These are phyloP conservation scores for Rhodotorula paludigena DNA, from an alignment of 768 basidiomycete genomes.

Conservation along the genomic window DNA sequence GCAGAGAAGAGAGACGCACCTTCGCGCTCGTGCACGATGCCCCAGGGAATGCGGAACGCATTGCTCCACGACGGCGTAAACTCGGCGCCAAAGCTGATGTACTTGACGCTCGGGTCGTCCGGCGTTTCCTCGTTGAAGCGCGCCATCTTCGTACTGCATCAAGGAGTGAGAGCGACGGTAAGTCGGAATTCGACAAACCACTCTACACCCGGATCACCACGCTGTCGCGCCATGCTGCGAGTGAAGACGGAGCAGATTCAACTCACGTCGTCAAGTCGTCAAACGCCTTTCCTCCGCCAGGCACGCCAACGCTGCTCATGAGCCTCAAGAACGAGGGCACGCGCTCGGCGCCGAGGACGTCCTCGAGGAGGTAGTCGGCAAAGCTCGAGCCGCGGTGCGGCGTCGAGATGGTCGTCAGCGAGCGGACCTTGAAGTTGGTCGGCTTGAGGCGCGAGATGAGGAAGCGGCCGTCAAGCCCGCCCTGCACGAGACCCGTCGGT, in stretches of 20 bases:
- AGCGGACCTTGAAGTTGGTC: slow-evolving; percentile 70
- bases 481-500: slow-evolving; percentile 49
- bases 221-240: no score
- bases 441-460: slow-evolving; percentile 76
- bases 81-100: slow-evolving; percentile 91
- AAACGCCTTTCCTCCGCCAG: slow-evolving; percentile 92
- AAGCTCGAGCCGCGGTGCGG: slow-evolving; percentile 92
- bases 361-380: slow-evolving; percentile 76
- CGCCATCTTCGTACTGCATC: slow-evolving; percentile 62
- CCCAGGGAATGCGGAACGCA: slow-evolving; percentile 38
- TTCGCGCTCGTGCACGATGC: slow-evolving; percentile 38
- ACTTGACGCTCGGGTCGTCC: slow-evolving; percentile 69
- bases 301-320: slow-evolving; percentile 73
- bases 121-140: slow-evolving; percentile 82
- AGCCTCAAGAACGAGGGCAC: slow-evolving; percentile 50
- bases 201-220: no score
- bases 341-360: slow-evolving; percentile 48
- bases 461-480: slow-evolving; percentile 85
- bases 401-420: slow-evolving; percentile 87
- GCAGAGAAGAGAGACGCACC: slow-evolving; percentile 8
- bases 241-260: no score
- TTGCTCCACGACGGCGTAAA: slow-evolving; percentile 65
- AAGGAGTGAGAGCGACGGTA: background rate
- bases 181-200: background rate
- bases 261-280: slow-evolving; percentile 65